phyloP scores from a whole-genome alignment of 2,329 filamentous ascomycete species.

The Penicillium hesseltinei region DNA sequence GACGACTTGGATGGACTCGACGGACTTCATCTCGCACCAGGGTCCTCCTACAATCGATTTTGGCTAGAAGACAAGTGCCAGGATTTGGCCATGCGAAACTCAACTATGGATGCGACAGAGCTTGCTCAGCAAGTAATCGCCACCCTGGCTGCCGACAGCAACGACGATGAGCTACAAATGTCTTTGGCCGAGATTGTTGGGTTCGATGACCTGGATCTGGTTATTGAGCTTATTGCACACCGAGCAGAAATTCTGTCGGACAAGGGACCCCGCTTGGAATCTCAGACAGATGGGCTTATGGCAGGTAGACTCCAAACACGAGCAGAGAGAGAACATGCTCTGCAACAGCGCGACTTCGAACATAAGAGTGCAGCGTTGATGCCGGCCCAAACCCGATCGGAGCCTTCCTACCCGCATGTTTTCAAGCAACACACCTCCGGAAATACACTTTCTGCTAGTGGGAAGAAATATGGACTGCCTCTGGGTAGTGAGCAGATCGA shows the following conservation, averaged over 20 bases:
- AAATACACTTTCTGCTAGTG: slow-evolving; percentile 76
- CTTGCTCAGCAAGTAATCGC: slow-evolving; percentile 75
- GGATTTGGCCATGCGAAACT: slow-evolving; percentile 62
- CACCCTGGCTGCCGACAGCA: slow-evolving; percentile 66
- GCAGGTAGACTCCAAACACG: slow-evolving; percentile 65
- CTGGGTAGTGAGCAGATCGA: slow-evolving; percentile 70
- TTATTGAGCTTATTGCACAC: slow-evolving; percentile 83
- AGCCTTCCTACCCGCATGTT: slow-evolving; percentile 85
- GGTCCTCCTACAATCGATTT: slow-evolving; percentile 52
- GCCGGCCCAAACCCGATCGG: slow-evolving; percentile 66
- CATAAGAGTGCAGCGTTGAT: slow-evolving; percentile 77
- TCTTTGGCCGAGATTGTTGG: slow-evolving; percentile 85
- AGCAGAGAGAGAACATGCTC: slow-evolving; percentile 72
- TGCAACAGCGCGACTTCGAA: slow-evolving; percentile 72
- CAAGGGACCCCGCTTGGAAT: slow-evolving; percentile 30
- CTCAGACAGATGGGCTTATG: slow-evolving; percentile 46
- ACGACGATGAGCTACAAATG: slow-evolving; percentile 87
- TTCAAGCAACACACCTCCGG: slow-evolving; percentile 81
- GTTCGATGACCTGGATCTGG: slow-evolving; percentile 88
- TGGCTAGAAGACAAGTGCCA: slow-evolving; percentile 74
- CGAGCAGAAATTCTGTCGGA: slow-evolving; percentile 63
- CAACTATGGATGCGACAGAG: slow-evolving; percentile 66
- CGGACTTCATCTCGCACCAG: slow-evolving; percentile 33
- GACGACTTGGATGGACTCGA: slow-evolving; percentile 55
- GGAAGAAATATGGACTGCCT: slow-evolving; percentile 80